Conservation (phyloP, 1,284 basidiomycete genomes). For the Cryptococcus neoformans region DNA sequence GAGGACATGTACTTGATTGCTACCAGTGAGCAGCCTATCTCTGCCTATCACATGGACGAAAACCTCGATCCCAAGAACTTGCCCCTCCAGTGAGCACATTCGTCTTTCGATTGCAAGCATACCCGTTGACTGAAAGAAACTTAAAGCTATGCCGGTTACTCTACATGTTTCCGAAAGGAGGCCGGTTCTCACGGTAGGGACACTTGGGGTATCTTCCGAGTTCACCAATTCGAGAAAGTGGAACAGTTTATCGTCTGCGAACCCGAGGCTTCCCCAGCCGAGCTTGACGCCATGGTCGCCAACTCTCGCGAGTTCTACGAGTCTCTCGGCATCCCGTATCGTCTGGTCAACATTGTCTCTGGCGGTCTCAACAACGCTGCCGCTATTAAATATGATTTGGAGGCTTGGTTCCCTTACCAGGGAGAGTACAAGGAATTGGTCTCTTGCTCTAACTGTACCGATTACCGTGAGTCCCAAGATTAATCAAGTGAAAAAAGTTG, state of each 20-base stretch:
- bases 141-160: conserved; percentile 58
- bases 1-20: conserved; percentile 99
- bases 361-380: conserved; percentile 96
- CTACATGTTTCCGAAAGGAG: conserved; percentile 99
- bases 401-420: conserved; percentile 99
- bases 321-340: conserved; percentile 85
- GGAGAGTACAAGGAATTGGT: conserved; percentile 92
- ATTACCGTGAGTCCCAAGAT: conserved; percentile 69
- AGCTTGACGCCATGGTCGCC: conserved; percentile 86
- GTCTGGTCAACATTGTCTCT: conserved; percentile 92
- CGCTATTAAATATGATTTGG: conserved; percentile 94
- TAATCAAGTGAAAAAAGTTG: not conserved
- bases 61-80: conserved; percentile 95
- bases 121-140: conserved; percentile 11
- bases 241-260: conserved; percentile 96
- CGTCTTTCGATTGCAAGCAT: too few species aligned
- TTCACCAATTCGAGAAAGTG: conserved; percentile 99
- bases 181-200: conserved; percentile 95
- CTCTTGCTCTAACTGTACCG: conserved; percentile 89
- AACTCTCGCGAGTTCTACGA: conserved; percentile 95
- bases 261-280: conserved; percentile 89
- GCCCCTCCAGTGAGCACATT: conserved; percentile 75
- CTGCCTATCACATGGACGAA: conserved; percentile 90
- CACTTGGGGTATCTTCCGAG: conserved; percentile 99
- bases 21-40: conserved; percentile 98